Percentiles rank a stretch among this genome's conserved stretches.
phyloP scores from a whole-genome alignment of 2,329 filamentous ascomycete species.

The Penicillium hordei region DNA sequence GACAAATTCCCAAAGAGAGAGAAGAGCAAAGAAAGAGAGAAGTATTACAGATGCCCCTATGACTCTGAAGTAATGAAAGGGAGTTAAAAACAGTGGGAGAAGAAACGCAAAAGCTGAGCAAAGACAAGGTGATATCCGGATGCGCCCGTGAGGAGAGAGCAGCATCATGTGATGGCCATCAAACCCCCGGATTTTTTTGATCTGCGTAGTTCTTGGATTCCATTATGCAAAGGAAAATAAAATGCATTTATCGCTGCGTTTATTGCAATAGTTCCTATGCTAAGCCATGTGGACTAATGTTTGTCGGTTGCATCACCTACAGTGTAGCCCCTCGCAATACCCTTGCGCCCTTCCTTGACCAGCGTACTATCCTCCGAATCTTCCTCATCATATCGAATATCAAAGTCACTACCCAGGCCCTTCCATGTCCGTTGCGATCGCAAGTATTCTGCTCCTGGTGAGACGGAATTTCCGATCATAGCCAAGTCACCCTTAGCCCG shows the following conservation, averaged over 20 bases:
- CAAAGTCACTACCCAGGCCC: slow-evolving; percentile 84
- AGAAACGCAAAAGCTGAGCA: background rate
- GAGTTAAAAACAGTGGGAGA: background rate
- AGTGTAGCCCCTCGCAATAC: slow-evolving; percentile 83
- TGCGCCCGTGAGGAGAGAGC: slow-evolving; percentile 22
- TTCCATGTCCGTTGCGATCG: slow-evolving; percentile 84
- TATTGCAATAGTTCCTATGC: slow-evolving; percentile 7
- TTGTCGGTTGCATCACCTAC: slow-evolving; percentile 60
- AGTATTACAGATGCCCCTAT: background rate
- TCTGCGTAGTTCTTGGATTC: background rate
- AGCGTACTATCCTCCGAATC: slow-evolving; percentile 57
- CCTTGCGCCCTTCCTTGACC: slow-evolving; percentile 82
- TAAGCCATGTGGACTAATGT: slow-evolving; percentile 25
- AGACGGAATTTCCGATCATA: slow-evolving; percentile 79
- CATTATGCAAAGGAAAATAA: background rate
- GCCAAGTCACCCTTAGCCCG: slow-evolving; percentile 70
- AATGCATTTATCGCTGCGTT: slow-evolving; percentile 3
- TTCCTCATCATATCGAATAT: slow-evolving; percentile 59
- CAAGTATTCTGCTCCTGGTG: slow-evolving; percentile 86
- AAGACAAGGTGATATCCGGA: slow-evolving; percentile 16
- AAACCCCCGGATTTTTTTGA: slow-evolving; percentile 8
- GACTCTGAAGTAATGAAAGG: background rate
- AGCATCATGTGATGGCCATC: slow-evolving; percentile 27
- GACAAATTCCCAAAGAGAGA: slow-evolving; percentile 3
- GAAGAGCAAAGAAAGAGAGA: slow-evolving; percentile 7